phyloP scores from a whole-genome alignment of 2,329 filamentous ascomycete genomes.

The Claviceps digitariae region DNA sequence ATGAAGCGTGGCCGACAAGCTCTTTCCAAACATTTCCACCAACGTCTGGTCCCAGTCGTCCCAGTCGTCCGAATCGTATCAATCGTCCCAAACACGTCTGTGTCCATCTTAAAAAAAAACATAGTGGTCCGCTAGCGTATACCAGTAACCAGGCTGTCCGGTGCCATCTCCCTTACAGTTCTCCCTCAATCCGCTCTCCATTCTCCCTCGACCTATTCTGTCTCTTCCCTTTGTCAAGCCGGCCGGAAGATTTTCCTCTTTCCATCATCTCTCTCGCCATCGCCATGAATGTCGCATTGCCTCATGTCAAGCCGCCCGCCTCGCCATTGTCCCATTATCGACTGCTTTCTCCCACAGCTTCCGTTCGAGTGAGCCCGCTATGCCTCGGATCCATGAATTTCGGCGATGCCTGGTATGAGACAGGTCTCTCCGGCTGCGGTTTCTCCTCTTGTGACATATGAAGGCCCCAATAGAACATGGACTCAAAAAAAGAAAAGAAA shows the following conservation, averaged over 20 bases:
- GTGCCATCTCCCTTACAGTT: neutral
- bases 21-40: neutral
- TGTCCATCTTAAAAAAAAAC: too few relatives aligned
- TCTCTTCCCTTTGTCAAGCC: neutral
- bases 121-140: neutral
- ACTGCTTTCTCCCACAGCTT: conserved; percentile 50
- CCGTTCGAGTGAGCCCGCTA: conserved; percentile 53
- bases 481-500: neutral
- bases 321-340: conserved; percentile 52
- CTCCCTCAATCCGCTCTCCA: neutral
- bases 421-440: neutral
- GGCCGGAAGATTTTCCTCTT: neutral
- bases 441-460: neutral
- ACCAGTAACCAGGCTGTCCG: neutral
- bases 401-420: conserved; percentile 36
- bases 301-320: conserved; percentile 34
- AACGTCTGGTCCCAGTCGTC: too few relatives aligned
- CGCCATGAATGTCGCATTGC: conserved; percentile 11
- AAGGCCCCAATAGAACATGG: neutral
- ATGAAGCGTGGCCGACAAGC: neutral
- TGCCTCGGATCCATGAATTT: conserved; percentile 54
- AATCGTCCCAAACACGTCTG: neutral
- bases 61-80: too few relatives aligned
- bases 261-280: neutral
- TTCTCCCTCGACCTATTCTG: neutral